A percentile compares a stretch with the other conserved stretches of the same genome.
phyloP scores from a whole-genome alignment of 805 yeast species.

The Saitoella complicata region DNA sequence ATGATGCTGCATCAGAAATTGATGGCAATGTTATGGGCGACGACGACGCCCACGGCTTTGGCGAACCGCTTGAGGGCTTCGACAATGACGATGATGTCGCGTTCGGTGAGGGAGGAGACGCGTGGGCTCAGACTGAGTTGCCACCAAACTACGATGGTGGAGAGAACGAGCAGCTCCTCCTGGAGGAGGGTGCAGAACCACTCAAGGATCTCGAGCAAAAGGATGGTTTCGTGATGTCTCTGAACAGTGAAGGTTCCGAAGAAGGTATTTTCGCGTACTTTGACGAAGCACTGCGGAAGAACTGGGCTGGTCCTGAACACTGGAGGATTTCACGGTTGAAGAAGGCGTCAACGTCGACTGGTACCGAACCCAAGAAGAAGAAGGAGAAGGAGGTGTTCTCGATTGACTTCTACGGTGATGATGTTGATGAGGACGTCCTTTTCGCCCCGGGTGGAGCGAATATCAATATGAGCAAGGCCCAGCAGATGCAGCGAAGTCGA shows the following conservation, averaged over 20 bases:
- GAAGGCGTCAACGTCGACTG: conserved; percentile 2
- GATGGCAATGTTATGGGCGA: conserved; percentile 12
- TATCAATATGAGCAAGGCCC: conserved; percentile 24
- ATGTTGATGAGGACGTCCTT: conserved; percentile 25
- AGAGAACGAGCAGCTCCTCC: neutral
- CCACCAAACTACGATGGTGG: neutral
- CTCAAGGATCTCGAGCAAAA: neutral
- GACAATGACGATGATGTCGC: conserved; percentile 16
- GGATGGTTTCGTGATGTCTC: neutral
- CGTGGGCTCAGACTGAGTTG: conserved; percentile 5
- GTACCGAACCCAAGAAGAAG: conserved; percentile 1
- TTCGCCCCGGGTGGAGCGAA: conserved; percentile 29
- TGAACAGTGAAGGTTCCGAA: neutral
- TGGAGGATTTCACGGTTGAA: conserved; percentile 59
- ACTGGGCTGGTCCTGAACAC: conserved; percentile 82
- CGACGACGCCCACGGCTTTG: conserved; percentile 15
- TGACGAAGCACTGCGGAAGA: conserved; percentile 49
- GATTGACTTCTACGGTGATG: conserved; percentile 31
- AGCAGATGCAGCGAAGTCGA: conserved; percentile 26
- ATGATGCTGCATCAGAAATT: conserved; percentile 19
- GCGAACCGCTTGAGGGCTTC: conserved; percentile 4
- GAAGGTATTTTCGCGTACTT: conserved; percentile 52
- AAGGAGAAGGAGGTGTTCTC: conserved; percentile 21
- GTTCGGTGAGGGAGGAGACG: conserved; percentile 3
- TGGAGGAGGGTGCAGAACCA: neutral